phyloP scores from a whole-genome alignment of 441 rosid genomes.

The Populus hybrid region DNA sequence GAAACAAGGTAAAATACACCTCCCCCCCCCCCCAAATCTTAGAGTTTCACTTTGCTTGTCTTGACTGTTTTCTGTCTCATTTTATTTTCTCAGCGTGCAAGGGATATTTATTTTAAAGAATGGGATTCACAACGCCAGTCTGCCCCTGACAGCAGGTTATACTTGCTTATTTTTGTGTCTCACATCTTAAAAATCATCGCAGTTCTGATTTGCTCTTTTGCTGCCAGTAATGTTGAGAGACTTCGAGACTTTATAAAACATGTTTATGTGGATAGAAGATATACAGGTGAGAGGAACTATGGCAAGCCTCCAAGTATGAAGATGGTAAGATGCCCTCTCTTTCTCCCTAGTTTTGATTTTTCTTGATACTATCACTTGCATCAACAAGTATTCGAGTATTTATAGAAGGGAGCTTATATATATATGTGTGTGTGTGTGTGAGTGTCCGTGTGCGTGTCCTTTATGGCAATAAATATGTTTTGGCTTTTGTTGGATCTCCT shows the following conservation, averaged over 20 bases:
- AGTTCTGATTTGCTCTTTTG: slow-evolving; percentile 29
- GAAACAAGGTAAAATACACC: slow-evolving; percentile 65
- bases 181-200: slow-evolving; percentile 8
- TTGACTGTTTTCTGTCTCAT: slow-evolving; percentile 12
- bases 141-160: slow-evolving; percentile 79
- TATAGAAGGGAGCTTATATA: slow-evolving; percentile 1
- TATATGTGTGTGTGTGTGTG: neutral
- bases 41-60: slow-evolving; percentile 4
- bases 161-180: slow-evolving; percentile 10
- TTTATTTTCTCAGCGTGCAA: slow-evolving; percentile 58
- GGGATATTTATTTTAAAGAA: slow-evolving; percentile 81
- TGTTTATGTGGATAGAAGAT: slow-evolving; percentile 86
- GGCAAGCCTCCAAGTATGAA: slow-evolving; percentile 79
- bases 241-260: slow-evolving; percentile 88
- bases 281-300: slow-evolving; percentile 57
- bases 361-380: neutral
- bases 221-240: slow-evolving; percentile 72
- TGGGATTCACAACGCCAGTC: slow-evolving; percentile 81
- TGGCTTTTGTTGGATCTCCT: slow-evolving; percentile 1
- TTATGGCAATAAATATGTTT: neutral
- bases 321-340: slow-evolving; percentile 37
- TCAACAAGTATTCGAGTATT: neutral
- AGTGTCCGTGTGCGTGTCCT: neutral
- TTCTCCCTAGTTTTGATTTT: slow-evolving; percentile 5
- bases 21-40: slow-evolving; percentile 5